Base-by-base conservation (phyloP, 106 monocot species). In the Dendrobium chrysotoxum region DNA sequence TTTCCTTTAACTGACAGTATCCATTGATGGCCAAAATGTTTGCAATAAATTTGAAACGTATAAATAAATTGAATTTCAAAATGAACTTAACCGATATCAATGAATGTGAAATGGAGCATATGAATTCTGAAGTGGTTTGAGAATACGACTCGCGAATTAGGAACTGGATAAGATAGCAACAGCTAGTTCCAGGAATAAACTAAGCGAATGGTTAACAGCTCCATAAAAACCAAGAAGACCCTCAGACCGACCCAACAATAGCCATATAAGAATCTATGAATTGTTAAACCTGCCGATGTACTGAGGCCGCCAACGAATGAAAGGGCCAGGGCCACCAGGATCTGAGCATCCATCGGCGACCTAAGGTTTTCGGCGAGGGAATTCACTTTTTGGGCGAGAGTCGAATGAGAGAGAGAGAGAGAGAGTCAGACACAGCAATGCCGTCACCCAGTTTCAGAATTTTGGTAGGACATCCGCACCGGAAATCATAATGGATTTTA, bases 261-360 rank as follows among this genome's bases (percentile, higher is more conserved):
- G 23, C 4, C 0, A 74, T 12, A 20, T 10, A 42, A 74, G n/a
- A 42, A 12, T 42, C 41, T 11, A 40, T 41, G 45, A 74, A 74
- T 5, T 18, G 12, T 5, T 20, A 39, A 28, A 96, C 96, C 94
- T 75, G 95, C 42, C 44, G 94, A 94, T 7, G 97, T 98, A 85
- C 94, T 98, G 42, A 95, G 53, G 9, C 97, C 92, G 81, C 97
- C 94, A 75, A 98, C 92, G 41, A 98, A 87, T 75, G 97, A 98
- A 81, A 98, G 91, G 15, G 81, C 90, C 77, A 98, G 94, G 47
- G 97, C 97, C 40, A 92, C 88, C 73, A 89, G 77, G 40, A 98
- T 81, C 76, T 94, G 91, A 28, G 89, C 79, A 42, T 92, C 92
- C 96, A 97, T 97, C 40, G 47, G 28, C 10, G 58, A 82, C n/a